These are phyloP conservation scores for Tuber umbilicatum DNA, from an alignment of 495 filamentous ascomycete genomes.

Conservation along the genomic window DNA sequence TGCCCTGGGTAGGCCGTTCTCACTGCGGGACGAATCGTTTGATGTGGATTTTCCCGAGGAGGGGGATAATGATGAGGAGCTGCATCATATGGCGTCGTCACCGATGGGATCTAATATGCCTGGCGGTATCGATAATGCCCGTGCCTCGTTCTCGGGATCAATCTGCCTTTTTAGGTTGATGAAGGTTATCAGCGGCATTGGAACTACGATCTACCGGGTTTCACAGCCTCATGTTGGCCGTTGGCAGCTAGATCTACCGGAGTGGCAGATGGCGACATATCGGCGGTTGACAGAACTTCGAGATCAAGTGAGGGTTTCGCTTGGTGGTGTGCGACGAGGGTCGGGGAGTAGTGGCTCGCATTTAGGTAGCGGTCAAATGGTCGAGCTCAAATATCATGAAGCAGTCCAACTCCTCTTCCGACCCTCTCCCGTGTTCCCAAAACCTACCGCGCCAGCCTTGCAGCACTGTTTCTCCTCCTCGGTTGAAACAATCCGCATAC, in stretches of 20 bases:
- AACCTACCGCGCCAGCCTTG: constrained; percentile 12
- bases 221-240: constrained; percentile 14
- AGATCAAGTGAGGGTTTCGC: constrained; percentile 22
- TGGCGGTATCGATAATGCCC: constrained; percentile 7
- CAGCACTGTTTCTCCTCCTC: constrained; percentile 33
- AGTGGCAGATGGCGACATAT: constrained; percentile 34
- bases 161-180: constrained; percentile 38
- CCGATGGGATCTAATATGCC: constrained; percentile 12
- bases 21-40: constrained; percentile 33
- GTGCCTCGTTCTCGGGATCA: constrained; percentile 30
- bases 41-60: constrained; percentile 39
- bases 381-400: constrained; percentile 39
- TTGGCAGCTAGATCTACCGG: constrained; percentile 24
- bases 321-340: constrained; percentile 24
- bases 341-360: constrained; percentile 19
- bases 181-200: constrained; percentile 37
- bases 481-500: constrained; percentile 37
- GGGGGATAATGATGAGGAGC: constrained; percentile 38
- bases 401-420: constrained; percentile 40
- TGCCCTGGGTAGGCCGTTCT: constrained; percentile 45
- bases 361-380: constrained; percentile 28
- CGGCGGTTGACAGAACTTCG: constrained; percentile 31
- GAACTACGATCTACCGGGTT: constrained; percentile 35
- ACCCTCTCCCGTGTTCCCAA: constrained; percentile 29
- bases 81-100: constrained; percentile 14